These are phyloP conservation scores for Cocos nucifera DNA, from an alignment of 176 grass and related monocot species.

Conservation along the genomic window DNA sequence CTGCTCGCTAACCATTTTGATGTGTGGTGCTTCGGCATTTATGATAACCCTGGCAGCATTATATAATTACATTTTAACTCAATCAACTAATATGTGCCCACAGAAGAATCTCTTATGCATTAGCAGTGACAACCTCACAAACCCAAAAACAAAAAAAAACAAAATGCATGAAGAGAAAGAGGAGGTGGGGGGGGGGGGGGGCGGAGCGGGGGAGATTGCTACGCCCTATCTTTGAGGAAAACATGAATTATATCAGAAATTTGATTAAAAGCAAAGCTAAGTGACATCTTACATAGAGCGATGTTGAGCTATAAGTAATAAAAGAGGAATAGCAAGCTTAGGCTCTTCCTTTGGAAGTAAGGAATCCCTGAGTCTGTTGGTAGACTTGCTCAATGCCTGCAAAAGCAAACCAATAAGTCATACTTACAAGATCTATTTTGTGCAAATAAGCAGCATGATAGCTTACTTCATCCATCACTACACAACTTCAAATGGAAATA, in stretches of 20 bases:
- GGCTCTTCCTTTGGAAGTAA: conserved; percentile 85
- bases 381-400: conserved; percentile 91
- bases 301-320: conserved; percentile 92
- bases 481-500: no score
- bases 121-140: no score
- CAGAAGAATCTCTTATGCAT: no score
- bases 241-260: not conserved
- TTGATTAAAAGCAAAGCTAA: not conserved
- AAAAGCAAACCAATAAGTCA: conserved; percentile 8
- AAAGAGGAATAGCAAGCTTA: conserved; percentile 90
- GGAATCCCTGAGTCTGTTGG: conserved; percentile 73
- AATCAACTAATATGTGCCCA: no score
- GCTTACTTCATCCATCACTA: no score
- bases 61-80: no score
- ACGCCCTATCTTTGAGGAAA: not conserved
- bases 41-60: conserved; percentile 57
- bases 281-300: conserved; percentile 66
- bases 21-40: conserved; percentile 85
- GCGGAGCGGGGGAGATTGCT: no score
- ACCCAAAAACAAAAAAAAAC: no score
- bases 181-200: no score
- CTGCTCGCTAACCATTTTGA: conserved; percentile 99
- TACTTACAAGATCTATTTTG: not conserved
- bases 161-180: no score
- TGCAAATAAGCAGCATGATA: no score